phyloP scores from a whole-genome alignment of 192 early-diverging fungal genomes.

The Chytriomyces confervae region DNA sequence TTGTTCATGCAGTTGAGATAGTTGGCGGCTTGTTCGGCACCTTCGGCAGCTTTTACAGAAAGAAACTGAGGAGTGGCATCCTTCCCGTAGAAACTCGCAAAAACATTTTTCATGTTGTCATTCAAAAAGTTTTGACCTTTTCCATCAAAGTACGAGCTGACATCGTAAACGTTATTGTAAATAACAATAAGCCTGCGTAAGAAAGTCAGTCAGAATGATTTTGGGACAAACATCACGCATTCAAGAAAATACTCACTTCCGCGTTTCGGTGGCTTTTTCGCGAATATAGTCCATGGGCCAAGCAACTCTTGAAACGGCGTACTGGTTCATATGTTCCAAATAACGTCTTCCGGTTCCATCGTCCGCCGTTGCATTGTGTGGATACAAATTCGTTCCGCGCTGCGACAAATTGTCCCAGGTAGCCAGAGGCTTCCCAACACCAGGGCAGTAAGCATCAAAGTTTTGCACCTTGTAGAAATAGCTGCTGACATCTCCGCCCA shows the following conservation, averaged over 20 bases:
- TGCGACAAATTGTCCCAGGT: conserved; percentile 52
- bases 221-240: not conserved
- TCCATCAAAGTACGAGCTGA: conserved; percentile 51
- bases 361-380: conserved; percentile 38
- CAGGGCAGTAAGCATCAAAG: conserved; percentile 53
- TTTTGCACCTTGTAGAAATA: conserved; percentile 49
- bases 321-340: conserved; percentile 60
- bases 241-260: conserved; percentile 23
- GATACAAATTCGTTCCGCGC: conserved; percentile 24
- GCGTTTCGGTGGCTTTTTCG: conserved; percentile 15
- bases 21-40: conserved; percentile 21
- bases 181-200: conserved; percentile 48
- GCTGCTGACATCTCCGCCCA: conserved; percentile 52
- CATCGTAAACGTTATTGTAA: conserved; percentile 64
- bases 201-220: conserved; percentile 24
- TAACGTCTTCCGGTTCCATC: conserved; percentile 38
- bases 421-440: conserved; percentile 30
- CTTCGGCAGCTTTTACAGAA: conserved; percentile 22
- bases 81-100: conserved; percentile 44
- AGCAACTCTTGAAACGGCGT: conserved; percentile 51
- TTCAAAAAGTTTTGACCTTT: conserved; percentile 34
- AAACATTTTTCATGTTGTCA: conserved; percentile 35
- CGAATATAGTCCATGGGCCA: conserved; percentile 44
- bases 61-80: conserved; percentile 49
- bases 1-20: conserved; percentile 74